Base-by-base conservation (phyloP, 2,329 filamentous ascomycete species). In the Diaporthe helianthi region DNA sequence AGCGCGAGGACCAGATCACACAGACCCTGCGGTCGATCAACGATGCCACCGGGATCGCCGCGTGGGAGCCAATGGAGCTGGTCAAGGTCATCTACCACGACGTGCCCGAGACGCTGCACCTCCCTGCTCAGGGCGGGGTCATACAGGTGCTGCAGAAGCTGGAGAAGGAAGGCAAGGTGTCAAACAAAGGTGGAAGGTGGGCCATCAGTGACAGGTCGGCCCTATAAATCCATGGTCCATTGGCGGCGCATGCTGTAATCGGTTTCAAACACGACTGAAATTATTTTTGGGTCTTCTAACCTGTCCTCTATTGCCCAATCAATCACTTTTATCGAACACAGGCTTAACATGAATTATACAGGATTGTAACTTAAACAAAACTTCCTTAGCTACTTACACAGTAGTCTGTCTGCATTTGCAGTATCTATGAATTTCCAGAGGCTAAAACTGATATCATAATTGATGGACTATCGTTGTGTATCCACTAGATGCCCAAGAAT, bases 21-120 rank as follows among this genome's bases (percentile, higher is more conserved):
- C 85, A 86, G 67, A 88, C 90, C 0, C 78, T 97, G 73, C 80
- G 80, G 51, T 82, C 81, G 53, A 77, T 76, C 75, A 47, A 72
- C 29, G 55, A 69, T 19, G 64, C 52, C 33, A 75, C 73, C 38
- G 74, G 74, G 17, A 41, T 7, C 10, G 78, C 80, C 69, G 78
- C 79, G 0, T 93, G 91, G 92, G 88, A 86, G 8, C 85, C 89
- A 10, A 90, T 93, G 86, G 93, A 95, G 69, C 83, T 98, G 72
- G 95, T 98, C n/a, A 92, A 92, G 79, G 83, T 92, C 38, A 93
- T 99, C 41, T 99, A 99, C 78, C 86, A 85, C 65, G 90, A 93
- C 75, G 90, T 97, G 26, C 90, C 92, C 0, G 89, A 92, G 77
- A 88, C 85, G 75, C 82, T 98, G 73, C 92, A 94, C 79, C 77